Percentiles rank a stretch among this genome's conserved stretches.
Evolutionary conservation across 371 early-diverging fungal species (phyloP).

Genomic region (Batrachochytrium dendrobatidis): DNA sequence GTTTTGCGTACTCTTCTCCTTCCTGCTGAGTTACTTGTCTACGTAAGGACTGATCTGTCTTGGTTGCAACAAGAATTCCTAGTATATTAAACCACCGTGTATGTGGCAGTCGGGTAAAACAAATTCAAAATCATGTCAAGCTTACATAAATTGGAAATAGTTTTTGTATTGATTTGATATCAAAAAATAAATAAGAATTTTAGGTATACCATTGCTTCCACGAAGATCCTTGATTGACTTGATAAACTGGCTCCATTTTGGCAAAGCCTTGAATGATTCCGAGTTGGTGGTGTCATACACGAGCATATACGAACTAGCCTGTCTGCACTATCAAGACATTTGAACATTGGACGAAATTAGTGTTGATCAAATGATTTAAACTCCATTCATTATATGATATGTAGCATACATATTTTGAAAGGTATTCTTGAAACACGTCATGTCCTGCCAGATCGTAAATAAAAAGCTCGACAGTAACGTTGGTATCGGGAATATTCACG

Average conservation of each 20-base stretch:
- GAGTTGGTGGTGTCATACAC: slow-evolving; percentile 37
- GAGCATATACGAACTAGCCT: slow-evolving; percentile 25
- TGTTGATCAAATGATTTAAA: background rate
- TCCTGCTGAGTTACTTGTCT: slow-evolving; percentile 28
- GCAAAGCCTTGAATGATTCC: slow-evolving; percentile 32
- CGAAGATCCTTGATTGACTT: slow-evolving; percentile 17
- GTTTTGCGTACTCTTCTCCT: slow-evolving; percentile 36
- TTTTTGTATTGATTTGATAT: background rate
- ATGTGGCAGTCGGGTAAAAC: background rate
- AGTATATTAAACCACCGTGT: background rate
- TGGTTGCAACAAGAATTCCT: slow-evolving; percentile 36
- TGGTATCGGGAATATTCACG: slow-evolving; percentile 39
- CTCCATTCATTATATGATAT: background rate
- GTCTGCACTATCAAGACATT: slow-evolving; percentile 18
- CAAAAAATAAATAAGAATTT: slow-evolving; percentile 7
- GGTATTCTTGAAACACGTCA: slow-evolving; percentile 33
- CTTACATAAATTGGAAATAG: background rate
- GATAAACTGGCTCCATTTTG: slow-evolving; percentile 28
- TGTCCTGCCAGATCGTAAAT: slow-evolving; percentile 35
- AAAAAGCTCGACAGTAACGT: slow-evolving; percentile 36
- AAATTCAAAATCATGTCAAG: background rate
- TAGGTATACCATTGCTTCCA: background rate
- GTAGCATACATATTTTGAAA: slow-evolving; percentile 29
- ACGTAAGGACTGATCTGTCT: slow-evolving; percentile 27
- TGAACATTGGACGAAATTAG: slow-evolving; percentile 5